These are phyloP conservation scores for Trichoderma parareesei DNA, from an alignment of 495 filamentous ascomycete species.

Conservation along the genomic window DNA sequence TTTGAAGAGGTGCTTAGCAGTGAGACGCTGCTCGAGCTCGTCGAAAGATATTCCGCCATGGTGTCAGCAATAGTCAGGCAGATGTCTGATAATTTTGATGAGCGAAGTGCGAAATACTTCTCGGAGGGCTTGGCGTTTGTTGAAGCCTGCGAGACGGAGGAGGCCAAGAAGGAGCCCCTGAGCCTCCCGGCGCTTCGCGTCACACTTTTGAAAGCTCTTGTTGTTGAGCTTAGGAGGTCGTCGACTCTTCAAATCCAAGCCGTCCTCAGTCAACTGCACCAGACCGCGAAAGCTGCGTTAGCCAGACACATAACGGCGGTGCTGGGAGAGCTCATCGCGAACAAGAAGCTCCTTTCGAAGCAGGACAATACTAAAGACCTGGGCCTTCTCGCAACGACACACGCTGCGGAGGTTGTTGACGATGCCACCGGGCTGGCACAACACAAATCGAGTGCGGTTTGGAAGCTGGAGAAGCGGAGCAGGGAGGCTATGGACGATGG, in stretches of 20 bases:
- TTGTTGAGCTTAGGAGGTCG: background rate
- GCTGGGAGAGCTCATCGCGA: background rate
- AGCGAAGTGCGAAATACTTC: constrained; percentile 10
- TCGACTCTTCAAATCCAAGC: background rate
- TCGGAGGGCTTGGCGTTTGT: constrained; percentile 3
- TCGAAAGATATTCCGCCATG: constrained; percentile 2
- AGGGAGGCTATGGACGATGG: constrained; percentile 7
- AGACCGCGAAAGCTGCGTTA: background rate
- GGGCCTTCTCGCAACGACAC: background rate
- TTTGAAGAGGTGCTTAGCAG: background rate
- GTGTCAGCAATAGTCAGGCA: constrained; percentile 17
- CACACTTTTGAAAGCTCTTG: constrained; percentile 3
- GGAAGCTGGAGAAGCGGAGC: constrained; percentile 10
- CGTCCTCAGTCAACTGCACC: background rate
- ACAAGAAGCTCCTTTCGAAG: constrained; percentile 5
- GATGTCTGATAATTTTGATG: constrained; percentile 19
- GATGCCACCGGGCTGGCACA: background rate
- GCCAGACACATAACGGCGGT: background rate
- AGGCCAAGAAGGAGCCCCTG: background rate
- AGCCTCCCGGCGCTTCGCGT: constrained; percentile 1
- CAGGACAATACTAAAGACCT: background rate
- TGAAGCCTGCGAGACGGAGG: background rate
- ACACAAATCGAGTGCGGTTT: background rate
- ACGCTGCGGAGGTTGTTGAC: constrained; percentile 5
- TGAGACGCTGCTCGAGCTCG: background rate